phyloP scores from a whole-genome alignment of 2,329 filamentous ascomycete species.

The Alternaria angustiovoidea region DNA sequence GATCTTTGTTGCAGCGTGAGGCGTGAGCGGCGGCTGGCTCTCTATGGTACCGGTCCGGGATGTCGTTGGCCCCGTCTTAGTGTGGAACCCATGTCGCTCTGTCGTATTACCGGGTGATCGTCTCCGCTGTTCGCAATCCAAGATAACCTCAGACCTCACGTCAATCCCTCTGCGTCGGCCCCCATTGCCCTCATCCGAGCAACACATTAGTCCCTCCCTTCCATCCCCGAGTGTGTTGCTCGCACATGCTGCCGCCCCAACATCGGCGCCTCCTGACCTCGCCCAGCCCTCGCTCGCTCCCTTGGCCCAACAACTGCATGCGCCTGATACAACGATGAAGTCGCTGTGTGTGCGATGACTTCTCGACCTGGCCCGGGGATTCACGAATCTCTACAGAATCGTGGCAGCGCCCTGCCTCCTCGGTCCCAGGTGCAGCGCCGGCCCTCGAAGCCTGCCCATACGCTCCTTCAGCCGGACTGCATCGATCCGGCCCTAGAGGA shows the following conservation, averaged over 20 bases:
- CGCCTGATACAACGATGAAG: constrained; percentile 50
- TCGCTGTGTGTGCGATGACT: constrained; percentile 53
- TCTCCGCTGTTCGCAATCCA: constrained; percentile 21
- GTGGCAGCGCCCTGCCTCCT: constrained; percentile 43
- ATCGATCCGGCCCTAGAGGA: constrained; percentile 47
- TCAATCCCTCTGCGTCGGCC: constrained; percentile 2
- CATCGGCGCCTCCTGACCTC: constrained; percentile 13
- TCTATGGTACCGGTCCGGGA: constrained; percentile 4
- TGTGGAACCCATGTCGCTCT: constrained; percentile 17
- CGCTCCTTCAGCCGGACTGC: constrained; percentile 41
- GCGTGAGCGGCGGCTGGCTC: constrained; percentile 7
- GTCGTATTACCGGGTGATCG: constrained; percentile 17
- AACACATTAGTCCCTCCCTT: constrained; percentile 9
- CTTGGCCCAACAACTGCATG: constrained; percentile 32
- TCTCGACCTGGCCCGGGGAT: constrained; percentile 54
- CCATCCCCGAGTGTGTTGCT: constrained; percentile 11
- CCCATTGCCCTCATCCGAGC: constrained; percentile 16
- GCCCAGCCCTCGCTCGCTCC: constrained; percentile 25
- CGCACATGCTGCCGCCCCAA: constrained; percentile 18
- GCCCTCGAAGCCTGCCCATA: constrained; percentile 38
- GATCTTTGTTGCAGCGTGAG: constrained; percentile 18
- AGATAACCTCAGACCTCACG: constrained; percentile 23
- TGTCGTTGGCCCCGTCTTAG: constrained; percentile 6
- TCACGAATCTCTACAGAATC: constrained; percentile 49
- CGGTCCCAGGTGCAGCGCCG: constrained; percentile 39